A percentile compares a stretch with the other conserved stretches of the same genome.
Conservation (phyloP, 805 yeast species). For the Lipomyces spencermartinsiae region DNA sequence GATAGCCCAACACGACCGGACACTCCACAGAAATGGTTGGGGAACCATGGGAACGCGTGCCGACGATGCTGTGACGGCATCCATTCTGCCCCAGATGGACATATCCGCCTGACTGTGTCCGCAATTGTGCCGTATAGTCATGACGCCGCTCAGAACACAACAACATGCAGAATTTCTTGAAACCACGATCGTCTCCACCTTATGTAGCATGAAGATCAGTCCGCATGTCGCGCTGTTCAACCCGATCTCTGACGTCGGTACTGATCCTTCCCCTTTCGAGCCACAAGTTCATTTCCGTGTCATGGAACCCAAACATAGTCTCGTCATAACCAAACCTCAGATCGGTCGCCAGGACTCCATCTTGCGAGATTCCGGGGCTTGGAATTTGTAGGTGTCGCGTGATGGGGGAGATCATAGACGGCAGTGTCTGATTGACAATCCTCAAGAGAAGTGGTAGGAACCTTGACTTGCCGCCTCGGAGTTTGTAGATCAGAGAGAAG, state of each 20-base stretch:
- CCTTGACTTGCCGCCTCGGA: neutral
- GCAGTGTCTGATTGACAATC: conserved; percentile 5
- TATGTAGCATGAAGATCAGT: neutral
- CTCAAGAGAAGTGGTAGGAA: conserved; percentile 7
- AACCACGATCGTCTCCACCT: neutral
- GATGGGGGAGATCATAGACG: conserved; percentile 3
- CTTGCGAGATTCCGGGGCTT: neutral
- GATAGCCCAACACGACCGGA: too few relatives aligned
- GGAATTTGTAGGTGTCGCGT: conserved; percentile 6
- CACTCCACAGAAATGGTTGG: too few relatives aligned
- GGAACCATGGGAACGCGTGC: too few relatives aligned
- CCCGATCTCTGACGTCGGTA: neutral
- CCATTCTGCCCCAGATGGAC: too few relatives aligned
- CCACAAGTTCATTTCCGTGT: conserved; percentile 12
- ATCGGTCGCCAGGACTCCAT: neutral
- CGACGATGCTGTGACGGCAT: too few relatives aligned
- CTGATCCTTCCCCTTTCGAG: neutral
- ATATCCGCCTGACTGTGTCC: too few relatives aligned
- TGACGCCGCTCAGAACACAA: too few relatives aligned
- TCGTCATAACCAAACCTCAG: neutral
- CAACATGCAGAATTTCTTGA: too few relatives aligned
- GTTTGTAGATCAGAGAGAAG: conserved; percentile 1
- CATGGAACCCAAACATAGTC: conserved; percentile 4
- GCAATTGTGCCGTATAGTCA: too few relatives aligned
- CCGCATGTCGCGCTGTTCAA: neutral